Percentiles rank a stretch among this genome's conserved stretches.
Evolutionary conservation across 495 filamentous ascomycete species (phyloP).

Genomic region (Filosporella fistucella): DNA sequence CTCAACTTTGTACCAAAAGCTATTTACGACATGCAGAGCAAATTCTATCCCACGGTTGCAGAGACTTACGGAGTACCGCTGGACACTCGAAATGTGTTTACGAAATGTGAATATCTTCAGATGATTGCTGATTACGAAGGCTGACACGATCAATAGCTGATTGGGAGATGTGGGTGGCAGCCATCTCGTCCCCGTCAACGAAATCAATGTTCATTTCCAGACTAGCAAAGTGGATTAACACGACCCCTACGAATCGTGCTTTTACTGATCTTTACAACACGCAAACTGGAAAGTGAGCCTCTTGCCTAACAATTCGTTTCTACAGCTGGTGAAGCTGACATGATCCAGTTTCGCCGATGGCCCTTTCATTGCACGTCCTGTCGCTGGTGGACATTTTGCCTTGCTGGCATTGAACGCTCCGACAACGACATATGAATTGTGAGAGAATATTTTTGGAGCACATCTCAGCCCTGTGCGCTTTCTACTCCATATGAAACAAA

Average conservation of each 20-base stretch:
- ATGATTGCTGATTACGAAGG: too few species aligned
- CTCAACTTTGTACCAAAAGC: conserved; percentile 63
- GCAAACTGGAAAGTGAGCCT: conserved; percentile 45
- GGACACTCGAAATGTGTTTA: conserved; percentile 77
- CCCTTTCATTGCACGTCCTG: conserved; percentile 71
- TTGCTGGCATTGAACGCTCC: conserved; percentile 54
- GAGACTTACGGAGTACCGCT: conserved; percentile 76
- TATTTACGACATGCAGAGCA: conserved; percentile 74
- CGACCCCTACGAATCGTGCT: conserved; percentile 65
- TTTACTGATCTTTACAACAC: conserved; percentile 82
- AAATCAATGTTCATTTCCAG: conserved; percentile 62
- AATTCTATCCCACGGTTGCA: conserved; percentile 73
- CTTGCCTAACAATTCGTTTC: background rate
- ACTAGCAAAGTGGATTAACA: conserved; percentile 72
- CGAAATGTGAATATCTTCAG: conserved; percentile 49
- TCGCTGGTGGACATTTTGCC: conserved; percentile 78
- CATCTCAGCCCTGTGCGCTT: too few species aligned
- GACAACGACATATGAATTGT: background rate
- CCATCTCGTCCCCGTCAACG: conserved; percentile 58
- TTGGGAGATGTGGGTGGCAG: conserved; percentile 83
- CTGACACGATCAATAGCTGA: conserved; percentile 39
- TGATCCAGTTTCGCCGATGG: conserved; percentile 22
- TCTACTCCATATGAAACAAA: too few species aligned
- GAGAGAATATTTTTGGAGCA: too few species aligned
- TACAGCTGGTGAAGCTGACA: background rate